phyloP scores from a whole-genome alignment of 805 yeast species.

The Yarrowia sp. region DNA sequence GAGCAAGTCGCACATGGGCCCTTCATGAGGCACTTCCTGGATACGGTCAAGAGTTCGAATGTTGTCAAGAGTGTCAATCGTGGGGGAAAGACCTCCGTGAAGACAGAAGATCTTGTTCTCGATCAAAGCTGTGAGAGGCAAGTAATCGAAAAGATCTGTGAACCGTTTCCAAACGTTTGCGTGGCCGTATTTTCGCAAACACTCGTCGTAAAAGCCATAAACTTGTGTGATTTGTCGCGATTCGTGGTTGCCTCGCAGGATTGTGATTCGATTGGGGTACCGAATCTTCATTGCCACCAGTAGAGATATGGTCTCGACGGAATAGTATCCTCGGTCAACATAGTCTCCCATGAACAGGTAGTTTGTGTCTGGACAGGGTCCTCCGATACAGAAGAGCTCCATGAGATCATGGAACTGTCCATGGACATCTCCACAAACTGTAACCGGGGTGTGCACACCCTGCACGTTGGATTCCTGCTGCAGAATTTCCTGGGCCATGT shows the following conservation, averaged over 20 bases:
- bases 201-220: conserved; percentile 95
- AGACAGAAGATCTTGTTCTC: conserved; percentile 92
- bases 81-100: conserved; percentile 95
- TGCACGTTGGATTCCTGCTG: conserved; percentile 93
- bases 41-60: conserved; percentile 90
- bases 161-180: conserved; percentile 94
- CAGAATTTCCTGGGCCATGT: conserved; percentile 88
- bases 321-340: conserved; percentile 87
- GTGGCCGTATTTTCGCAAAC: conserved; percentile 90
- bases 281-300: conserved; percentile 94
- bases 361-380: conserved; percentile 92
- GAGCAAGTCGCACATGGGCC: conserved; percentile 95
- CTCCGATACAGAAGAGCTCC: conserved; percentile 94
- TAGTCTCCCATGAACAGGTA: conserved; percentile 89
- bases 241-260: conserved; percentile 94
- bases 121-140: conserved; percentile 94
- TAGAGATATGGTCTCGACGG: conserved; percentile 91
- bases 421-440: conserved; percentile 96
- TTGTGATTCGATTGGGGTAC: conserved; percentile 92
- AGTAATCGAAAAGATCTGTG: conserved; percentile 91
- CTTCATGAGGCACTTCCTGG: conserved; percentile 98
- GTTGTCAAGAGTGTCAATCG: conserved; percentile 94
- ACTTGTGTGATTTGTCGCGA: conserved; percentile 96
- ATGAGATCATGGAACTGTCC: conserved; percentile 96
- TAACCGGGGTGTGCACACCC: conserved; percentile 93